phyloP scores from a whole-genome alignment of 352 stramenopile genomes.

The Blastocystis sp. region DNA sequence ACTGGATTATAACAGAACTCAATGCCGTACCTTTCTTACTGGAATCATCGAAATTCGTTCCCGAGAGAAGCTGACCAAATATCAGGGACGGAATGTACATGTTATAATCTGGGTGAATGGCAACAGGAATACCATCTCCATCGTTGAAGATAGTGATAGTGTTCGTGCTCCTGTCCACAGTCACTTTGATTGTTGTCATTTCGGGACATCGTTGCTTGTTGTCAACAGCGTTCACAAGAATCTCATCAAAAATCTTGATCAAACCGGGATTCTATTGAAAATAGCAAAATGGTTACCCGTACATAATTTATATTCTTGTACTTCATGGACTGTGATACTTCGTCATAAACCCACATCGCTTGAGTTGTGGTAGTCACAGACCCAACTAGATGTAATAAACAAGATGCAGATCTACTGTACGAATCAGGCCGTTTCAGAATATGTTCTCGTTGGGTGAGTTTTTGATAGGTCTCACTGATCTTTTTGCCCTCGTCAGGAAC shows the following conservation, averaged over 20 bases:
- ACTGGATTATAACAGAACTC: slow-evolving; percentile 62
- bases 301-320: slow-evolving; percentile 82
- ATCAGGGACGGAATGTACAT: slow-evolving; percentile 95
- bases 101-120: slow-evolving; percentile 88
- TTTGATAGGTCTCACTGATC: slow-evolving; percentile 84
- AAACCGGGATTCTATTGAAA: slow-evolving; percentile 72
- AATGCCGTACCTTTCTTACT: slow-evolving; percentile 77
- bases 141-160: slow-evolving; percentile 93
- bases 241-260: slow-evolving; percentile 98
- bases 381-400: slow-evolving; percentile 71
- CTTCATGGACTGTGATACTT: slow-evolving; percentile 80
- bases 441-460: slow-evolving; percentile 95
- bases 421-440: slow-evolving; percentile 96
- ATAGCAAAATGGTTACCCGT: background rate
- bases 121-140: slow-evolving; percentile 86
- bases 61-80: slow-evolving; percentile 92
- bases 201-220: slow-evolving; percentile 98
- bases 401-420: slow-evolving; percentile 74
- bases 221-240: slow-evolving; percentile 97
- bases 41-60: slow-evolving; percentile 94
- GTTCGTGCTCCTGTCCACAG: slow-evolving; percentile 80
- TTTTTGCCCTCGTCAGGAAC: background rate
- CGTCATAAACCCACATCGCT: slow-evolving; percentile 90
- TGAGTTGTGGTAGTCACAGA: slow-evolving; percentile 86
- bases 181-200: slow-evolving; percentile 86